Percentiles rank a stretch among this genome's conserved stretches.
Evolutionary conservation across 176 grass and related monocot species (phyloP).

Genomic region (Triticum monococcum): DNA sequence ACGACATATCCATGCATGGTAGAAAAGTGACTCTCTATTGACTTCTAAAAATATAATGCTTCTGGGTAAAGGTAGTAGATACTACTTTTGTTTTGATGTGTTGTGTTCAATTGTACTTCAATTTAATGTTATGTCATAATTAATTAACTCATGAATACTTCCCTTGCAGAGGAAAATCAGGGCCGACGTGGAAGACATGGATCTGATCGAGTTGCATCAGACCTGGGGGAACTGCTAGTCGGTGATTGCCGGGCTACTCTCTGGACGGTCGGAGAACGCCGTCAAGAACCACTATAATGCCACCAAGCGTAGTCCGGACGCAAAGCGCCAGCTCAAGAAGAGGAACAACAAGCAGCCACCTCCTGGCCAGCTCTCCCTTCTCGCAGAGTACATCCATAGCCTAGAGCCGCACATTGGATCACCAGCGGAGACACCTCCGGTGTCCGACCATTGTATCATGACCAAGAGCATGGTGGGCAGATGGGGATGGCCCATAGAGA

Average conservation of each 20-base stretch:
- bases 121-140: background rate
- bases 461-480: background rate
- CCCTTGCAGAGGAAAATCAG: background rate
- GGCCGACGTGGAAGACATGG: background rate
- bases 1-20: too few relatives aligned
- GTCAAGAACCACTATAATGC: slow-evolving; percentile 42
- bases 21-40: too few relatives aligned
- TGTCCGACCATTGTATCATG: background rate
- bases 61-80: too few relatives aligned
- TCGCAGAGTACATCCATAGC: background rate
- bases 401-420: background rate
- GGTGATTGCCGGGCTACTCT: background rate
- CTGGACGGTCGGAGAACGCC: background rate
- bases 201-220: background rate
- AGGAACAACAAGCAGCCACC: background rate
- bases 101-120: background rate
- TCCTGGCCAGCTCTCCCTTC: background rate
- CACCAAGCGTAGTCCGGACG: background rate
- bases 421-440: background rate
- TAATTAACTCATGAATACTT: background rate
- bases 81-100: background rate
- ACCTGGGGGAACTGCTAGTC: background rate
- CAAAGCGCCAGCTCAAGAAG: slow-evolving; percentile 6
- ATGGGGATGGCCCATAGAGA: background rate
- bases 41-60: too few relatives aligned